Evolutionary conservation across 2,329 filamentous ascomycete species (phyloP).

Genomic region (Atkinsonella hypoxylon): DNA sequence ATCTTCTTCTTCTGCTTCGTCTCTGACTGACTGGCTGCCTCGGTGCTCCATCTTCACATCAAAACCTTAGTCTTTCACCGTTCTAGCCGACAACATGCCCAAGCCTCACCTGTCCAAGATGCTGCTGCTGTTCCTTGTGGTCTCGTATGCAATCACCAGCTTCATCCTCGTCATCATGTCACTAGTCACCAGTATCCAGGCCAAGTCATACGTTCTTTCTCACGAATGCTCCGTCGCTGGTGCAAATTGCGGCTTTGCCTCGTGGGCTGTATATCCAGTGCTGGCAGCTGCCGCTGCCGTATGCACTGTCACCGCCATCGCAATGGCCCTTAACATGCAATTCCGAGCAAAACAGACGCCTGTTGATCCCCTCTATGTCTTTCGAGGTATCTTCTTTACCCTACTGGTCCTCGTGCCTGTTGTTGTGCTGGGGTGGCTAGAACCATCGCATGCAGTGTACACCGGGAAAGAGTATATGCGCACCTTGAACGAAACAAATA

Average conservation of each 20-base stretch:
- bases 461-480: neutral
- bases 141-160: slow-evolving; percentile 12
- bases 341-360: slow-evolving; percentile 2
- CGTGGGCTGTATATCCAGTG: slow-evolving; percentile 11
- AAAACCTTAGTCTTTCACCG: neutral
- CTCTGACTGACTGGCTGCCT: neutral
- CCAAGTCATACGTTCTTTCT: neutral
- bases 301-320: slow-evolving; percentile 5
- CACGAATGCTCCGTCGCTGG: neutral
- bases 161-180: slow-evolving; percentile 12
- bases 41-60: neutral
- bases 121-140: slow-evolving; percentile 10
- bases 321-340: slow-evolving; percentile 10
- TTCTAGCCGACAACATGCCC: neutral
- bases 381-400: slow-evolving; percentile 13
- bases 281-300: slow-evolving; percentile 10
- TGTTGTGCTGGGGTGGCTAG: slow-evolving; percentile 9
- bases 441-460: neutral
- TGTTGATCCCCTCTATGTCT: slow-evolving; percentile 12
- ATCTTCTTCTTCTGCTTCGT: neutral
- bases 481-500: neutral
- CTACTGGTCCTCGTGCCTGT: slow-evolving; percentile 11
- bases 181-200: slow-evolving; percentile 4
- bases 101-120: neutral
- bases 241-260: slow-evolving; percentile 3